Conservation (phyloP, 2,329 filamentous ascomycete genomes). For the Rhinocladiella similis region DNA sequence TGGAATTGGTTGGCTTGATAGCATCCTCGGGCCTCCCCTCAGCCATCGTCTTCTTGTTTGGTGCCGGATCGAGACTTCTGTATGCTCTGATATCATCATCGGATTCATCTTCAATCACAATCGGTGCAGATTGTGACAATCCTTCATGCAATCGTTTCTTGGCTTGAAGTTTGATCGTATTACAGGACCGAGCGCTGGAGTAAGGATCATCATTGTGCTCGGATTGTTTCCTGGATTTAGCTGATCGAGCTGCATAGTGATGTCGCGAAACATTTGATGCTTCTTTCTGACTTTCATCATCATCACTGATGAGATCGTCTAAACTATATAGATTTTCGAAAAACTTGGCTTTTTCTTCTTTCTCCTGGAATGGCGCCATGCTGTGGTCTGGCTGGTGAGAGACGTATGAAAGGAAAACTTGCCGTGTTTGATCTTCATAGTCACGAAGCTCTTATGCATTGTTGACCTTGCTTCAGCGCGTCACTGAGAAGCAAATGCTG, state of each 20-base stretch:
- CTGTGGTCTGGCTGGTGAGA: not conserved
- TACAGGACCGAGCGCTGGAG: not conserved
- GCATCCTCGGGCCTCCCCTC: not conserved
- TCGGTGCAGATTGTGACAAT: not conserved
- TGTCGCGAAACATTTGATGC: not conserved
- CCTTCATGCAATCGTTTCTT: not conserved
- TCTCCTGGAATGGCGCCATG: constrained; percentile 19
- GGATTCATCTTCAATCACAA: not conserved
- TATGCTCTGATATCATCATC: not conserved
- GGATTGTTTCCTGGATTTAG: too few relatives aligned
- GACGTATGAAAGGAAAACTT: not conserved
- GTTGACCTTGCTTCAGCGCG: not conserved
- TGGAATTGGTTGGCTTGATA: not conserved
- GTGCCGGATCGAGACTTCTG: not conserved
- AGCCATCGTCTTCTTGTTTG: not conserved
- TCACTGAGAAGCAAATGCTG: not conserved
- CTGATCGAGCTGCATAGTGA: not conserved
- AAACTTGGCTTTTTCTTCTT: constrained; percentile 28
- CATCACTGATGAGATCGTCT: constrained; percentile 24
- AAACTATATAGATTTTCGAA: constrained; percentile 24
- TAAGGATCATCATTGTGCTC: too few relatives aligned
- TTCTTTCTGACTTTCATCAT: not conserved
- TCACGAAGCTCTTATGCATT: not conserved
- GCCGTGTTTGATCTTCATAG: constrained; percentile 1
- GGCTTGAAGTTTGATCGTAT: not conserved